A percentile compares a stretch with the other conserved stretches of the same genome.
These are phyloP conservation scores for Boletus mariae DNA, from an alignment of 1,284 basidiomycete genomes.

Conservation along the genomic window DNA sequence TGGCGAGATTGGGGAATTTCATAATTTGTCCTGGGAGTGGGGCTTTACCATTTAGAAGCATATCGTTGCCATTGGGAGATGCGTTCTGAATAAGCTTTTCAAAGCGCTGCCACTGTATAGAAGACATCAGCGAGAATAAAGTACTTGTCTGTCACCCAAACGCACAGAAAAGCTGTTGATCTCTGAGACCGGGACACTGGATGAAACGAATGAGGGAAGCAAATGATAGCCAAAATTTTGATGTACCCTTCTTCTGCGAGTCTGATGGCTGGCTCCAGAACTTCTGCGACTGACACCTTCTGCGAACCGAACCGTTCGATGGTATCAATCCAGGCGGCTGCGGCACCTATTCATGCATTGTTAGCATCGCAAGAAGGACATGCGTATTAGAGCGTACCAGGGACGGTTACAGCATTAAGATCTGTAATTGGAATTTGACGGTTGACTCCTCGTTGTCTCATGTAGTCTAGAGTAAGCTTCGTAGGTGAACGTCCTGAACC, in stretches of 20 bases:
- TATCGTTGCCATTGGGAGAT: slow-evolving; percentile 78
- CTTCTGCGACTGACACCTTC: slow-evolving; percentile 73
- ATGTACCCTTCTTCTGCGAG: slow-evolving; percentile 82
- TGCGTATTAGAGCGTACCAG: slow-evolving; percentile 44
- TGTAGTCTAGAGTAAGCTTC: slow-evolving; percentile 74
- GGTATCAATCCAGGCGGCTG: slow-evolving; percentile 92
- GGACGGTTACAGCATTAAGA: slow-evolving; percentile 89
- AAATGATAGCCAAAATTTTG: background rate
- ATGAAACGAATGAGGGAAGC: slow-evolving; percentile 8
- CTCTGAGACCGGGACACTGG: slow-evolving; percentile 76
- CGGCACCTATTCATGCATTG: slow-evolving; percentile 56
- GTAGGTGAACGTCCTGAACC: slow-evolving; percentile 85
- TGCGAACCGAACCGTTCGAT: slow-evolving; percentile 81
- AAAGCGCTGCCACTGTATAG: slow-evolving; percentile 66
- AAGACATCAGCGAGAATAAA: slow-evolving; percentile 7
- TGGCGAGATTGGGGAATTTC: slow-evolving; percentile 74
- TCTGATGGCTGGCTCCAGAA: slow-evolving; percentile 83
- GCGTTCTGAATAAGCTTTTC: slow-evolving; percentile 78
- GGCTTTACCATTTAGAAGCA: slow-evolving; percentile 80
- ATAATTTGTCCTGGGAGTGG: slow-evolving; percentile 79
- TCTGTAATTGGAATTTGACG: slow-evolving; percentile 70
- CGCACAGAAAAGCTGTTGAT: slow-evolving; percentile 61
- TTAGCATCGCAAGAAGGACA: background rate
- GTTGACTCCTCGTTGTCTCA: slow-evolving; percentile 65
- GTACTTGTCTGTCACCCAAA: slow-evolving; percentile 2